Evolutionary conservation across 257 asterid species (phyloP), one percentile per base, ranked within the genome.

Genomic region (Jacaranda mimosifolia): DNA sequence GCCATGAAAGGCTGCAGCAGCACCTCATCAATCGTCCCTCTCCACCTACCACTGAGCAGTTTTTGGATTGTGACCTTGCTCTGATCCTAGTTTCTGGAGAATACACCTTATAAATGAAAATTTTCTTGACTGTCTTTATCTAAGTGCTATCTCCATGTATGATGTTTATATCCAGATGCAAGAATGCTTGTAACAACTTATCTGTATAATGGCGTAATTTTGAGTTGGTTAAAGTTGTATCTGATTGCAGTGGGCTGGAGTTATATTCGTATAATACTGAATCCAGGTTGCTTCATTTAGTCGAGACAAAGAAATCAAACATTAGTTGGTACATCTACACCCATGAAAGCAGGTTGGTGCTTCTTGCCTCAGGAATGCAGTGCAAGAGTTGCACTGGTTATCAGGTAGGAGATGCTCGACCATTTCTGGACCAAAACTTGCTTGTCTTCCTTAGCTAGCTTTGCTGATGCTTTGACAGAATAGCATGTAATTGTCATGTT

Each of bases 301-400:
- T 81, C 36, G 98, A 93, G 88, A 84, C 92, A 42, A 95, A 90
- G 89, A 93, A 89, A 81, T 38, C 74, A 78, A 90, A 74, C 77
- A 81, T 95, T 48, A 90, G 89, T 74, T 95, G 99, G 99, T 93
- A 90, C 85, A 83, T 87, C 77, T 95, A 95, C 84, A 95, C 98
- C 10, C 99, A 93, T 82, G 99, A 95, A 83, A 95, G 99, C 85
- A 90, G 97, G 87, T 74, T 95, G 94, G 97, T 95, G 87, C 92
- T 93, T 76, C 97, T 95, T 74, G 96, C 99, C 65, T 87, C 97
- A 6, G 99, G 99, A 81, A 82, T 87, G 91, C 98, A 91, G 84
- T 88, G 92, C 94, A 93, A 87, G 91, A 90, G 88, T 85, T 84
- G 91, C 60, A 89, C 90, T 19, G 99, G 98, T 70, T 93, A 85